A percentile compares a stretch with the other conserved stretches of the same genome.
Evolutionary conservation across 371 early-diverging fungal species (phyloP).

Genomic region (Mortierella sp.): DNA sequence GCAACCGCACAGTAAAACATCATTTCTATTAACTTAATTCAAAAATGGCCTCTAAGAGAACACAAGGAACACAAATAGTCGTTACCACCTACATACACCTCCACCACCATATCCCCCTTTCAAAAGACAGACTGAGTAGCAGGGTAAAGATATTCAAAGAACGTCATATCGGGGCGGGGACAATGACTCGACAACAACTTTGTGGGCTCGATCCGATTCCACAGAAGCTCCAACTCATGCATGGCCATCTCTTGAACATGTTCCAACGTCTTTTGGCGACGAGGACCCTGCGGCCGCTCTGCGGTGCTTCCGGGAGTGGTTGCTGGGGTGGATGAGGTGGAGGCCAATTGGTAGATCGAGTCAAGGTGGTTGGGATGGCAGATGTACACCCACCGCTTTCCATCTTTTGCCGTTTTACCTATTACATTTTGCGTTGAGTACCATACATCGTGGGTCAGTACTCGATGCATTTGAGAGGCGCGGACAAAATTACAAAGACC

Average conservation of each 20-base stretch:
- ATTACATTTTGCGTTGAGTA: neutral
- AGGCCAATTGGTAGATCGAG: slow-evolving; percentile 36
- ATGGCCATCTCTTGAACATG: slow-evolving; percentile 53
- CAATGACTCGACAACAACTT: slow-evolving; percentile 24
- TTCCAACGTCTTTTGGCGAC: slow-evolving; percentile 45
- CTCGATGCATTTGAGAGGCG: neutral
- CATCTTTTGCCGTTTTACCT: slow-evolving; percentile 56
- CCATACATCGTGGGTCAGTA: no score
- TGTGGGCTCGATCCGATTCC: slow-evolving; percentile 44
- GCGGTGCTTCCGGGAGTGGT: neutral
- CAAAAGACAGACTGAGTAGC: slow-evolving; percentile 37
- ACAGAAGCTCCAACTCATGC: slow-evolving; percentile 44
- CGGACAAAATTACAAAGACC: neutral
- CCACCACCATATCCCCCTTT: neutral
- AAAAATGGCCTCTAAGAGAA: no score
- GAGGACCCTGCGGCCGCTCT: slow-evolving; percentile 24
- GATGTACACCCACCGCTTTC: slow-evolving; percentile 50
- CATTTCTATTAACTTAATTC: no score
- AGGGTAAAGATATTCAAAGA: slow-evolving; percentile 57
- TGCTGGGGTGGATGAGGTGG: neutral
- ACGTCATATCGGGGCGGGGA: slow-evolving; percentile 49
- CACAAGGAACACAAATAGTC: no score
- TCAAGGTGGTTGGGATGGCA: slow-evolving; percentile 55
- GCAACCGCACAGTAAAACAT: no score
- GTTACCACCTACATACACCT: neutral